A percentile compares a stretch with the other conserved stretches of the same genome.
Conservation (phyloP, 2,329 filamentous ascomycete species). For the Gliomastix tumulicola region DNA sequence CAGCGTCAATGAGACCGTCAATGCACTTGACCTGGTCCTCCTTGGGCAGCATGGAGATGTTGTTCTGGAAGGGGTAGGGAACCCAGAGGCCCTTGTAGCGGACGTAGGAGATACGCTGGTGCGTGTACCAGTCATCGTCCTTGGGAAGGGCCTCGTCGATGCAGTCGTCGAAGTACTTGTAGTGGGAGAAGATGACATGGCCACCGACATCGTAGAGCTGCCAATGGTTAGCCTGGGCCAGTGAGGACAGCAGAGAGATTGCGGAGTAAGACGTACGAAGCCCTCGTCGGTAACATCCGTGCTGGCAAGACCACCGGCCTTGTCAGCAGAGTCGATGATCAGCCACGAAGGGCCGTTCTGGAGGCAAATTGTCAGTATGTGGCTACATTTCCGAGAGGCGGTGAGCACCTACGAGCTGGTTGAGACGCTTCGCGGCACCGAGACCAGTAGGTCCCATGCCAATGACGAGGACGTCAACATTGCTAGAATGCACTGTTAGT, state of each 20-base stretch:
- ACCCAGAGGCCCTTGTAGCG: conserved; percentile 96
- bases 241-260: conserved; percentile 2
- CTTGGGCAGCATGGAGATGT: conserved; percentile 96
- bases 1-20: conserved; percentile 92
- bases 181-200: conserved; percentile 99
- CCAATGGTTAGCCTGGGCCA: conserved; percentile 10
- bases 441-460: conserved; percentile 96
- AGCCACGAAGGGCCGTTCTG: conserved; percentile 92
- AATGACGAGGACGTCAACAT: conserved; percentile 96
- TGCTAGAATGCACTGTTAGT: conserved; percentile 38
- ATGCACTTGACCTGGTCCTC: conserved; percentile 94
- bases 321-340: conserved; percentile 88
- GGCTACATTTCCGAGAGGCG: conserved; percentile 13
- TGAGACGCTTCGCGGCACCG: conserved; percentile 93
- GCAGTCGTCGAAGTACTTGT: conserved; percentile 99
- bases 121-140: conserved; percentile 91
- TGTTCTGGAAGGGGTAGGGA: conserved; percentile 99
- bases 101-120: conserved; percentile 98
- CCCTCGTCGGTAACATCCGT: conserved; percentile 94
- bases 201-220: conserved; percentile 98
- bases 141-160: conserved; percentile 94
- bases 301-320: conserved; percentile 88
- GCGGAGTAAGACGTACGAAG: conserved; percentile 66
- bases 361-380: conserved; percentile 12
- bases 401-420: conserved; percentile 73